phyloP scores from a whole-genome alignment of 2,329 filamentous ascomycete species.

The Aureobasidium sp. region DNA sequence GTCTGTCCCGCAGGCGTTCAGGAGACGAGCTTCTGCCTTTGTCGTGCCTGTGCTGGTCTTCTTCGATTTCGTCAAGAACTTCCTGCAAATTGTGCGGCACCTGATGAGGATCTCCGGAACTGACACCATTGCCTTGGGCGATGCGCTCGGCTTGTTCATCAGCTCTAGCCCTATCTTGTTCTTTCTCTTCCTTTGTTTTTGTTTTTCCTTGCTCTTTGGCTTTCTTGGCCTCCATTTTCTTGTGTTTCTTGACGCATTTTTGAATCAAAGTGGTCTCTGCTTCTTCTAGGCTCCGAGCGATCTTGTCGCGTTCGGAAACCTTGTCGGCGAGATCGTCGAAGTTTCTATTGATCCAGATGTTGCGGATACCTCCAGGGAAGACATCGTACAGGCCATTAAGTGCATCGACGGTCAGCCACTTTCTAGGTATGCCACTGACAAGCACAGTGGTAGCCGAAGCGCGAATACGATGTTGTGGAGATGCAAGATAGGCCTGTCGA shows the following conservation, averaged over 20 bases:
- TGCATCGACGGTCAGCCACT: slow-evolving; percentile 81
- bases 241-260: slow-evolving; percentile 68
- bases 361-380: slow-evolving; percentile 88
- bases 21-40: slow-evolving; percentile 24
- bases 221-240: slow-evolving; percentile 58
- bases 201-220: slow-evolving; percentile 43
- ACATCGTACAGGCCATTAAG: slow-evolving; percentile 85
- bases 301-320: slow-evolving; percentile 63
- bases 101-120: slow-evolving; percentile 27
- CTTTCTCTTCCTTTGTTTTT: slow-evolving; percentile 47
- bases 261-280: slow-evolving; percentile 76
- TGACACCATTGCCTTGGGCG: slow-evolving; percentile 27
- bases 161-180: slow-evolving; percentile 45
- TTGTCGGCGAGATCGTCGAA: slow-evolving; percentile 78
- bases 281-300: slow-evolving; percentile 66
- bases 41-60: slow-evolving; percentile 13
- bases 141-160: slow-evolving; percentile 26
- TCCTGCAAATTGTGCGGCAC: slow-evolving; percentile 26
- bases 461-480: slow-evolving; percentile 84
- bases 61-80: slow-evolving; percentile 23
- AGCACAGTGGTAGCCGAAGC: slow-evolving; percentile 94
- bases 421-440: slow-evolving; percentile 80
- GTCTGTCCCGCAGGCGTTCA: slow-evolving; percentile 36
- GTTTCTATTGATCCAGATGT: slow-evolving; percentile 94
- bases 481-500: slow-evolving; percentile 88